A percentile compares a stretch with the other conserved stretches of the same genome.
Evolutionary conservation across 2,329 filamentous ascomycete genomes (phyloP).

Genomic region (Pestalotiopsis sp.): DNA sequence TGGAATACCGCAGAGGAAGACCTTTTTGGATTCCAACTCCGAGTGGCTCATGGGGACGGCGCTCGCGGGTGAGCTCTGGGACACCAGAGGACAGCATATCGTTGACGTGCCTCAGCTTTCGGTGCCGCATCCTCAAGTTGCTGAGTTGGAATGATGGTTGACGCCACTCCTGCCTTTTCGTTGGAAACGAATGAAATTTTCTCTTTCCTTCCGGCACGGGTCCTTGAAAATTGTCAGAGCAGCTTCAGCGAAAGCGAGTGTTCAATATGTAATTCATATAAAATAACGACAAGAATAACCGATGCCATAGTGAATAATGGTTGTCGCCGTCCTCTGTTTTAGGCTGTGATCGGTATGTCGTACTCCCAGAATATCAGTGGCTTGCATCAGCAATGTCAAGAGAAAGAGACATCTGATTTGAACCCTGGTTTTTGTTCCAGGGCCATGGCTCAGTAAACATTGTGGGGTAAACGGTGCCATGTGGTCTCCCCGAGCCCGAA

Average conservation of each 20-base stretch:
- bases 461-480: neutral
- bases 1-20: constrained; percentile 1
- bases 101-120: neutral
- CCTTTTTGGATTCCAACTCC: constrained; percentile 11
- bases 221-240: too few relatives aligned
- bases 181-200: too few relatives aligned
- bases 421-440: neutral
- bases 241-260: too few relatives aligned
- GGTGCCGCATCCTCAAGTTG: neutral
- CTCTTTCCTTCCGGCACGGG: too few relatives aligned
- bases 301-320: too few relatives aligned
- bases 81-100: neutral
- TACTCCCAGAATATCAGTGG: too few relatives aligned
- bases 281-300: too few relatives aligned
- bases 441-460: neutral
- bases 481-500: neutral
- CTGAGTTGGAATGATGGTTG: neutral
- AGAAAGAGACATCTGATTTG: too few relatives aligned
- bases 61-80: constrained; percentile 5
- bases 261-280: too few relatives aligned
- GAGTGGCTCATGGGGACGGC: constrained; percentile 12
- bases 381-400: neutral
- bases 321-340: too few relatives aligned
- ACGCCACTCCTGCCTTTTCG: too few relatives aligned
- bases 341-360: too few relatives aligned